These are phyloP conservation scores for Aspergillus pseudoviridinutans DNA, from an alignment of 2,329 filamentous ascomycete species.

Conservation along the genomic window DNA sequence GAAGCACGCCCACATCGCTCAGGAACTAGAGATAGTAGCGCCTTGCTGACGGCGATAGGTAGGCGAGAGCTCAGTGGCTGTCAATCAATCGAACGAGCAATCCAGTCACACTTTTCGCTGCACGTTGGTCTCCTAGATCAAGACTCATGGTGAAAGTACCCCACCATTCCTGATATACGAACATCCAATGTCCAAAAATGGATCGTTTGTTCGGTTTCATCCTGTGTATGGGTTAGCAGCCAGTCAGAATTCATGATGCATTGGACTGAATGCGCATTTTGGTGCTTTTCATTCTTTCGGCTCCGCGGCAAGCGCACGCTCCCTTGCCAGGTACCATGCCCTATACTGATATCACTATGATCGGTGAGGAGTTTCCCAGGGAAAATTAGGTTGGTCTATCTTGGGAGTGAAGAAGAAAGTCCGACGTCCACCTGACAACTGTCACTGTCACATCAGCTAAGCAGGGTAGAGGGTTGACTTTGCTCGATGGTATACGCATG, in stretches of 20 bases:
- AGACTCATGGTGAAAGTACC: not conserved
- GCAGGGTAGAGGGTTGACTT: not conserved
- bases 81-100: not conserved
- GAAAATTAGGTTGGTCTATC: not conserved
- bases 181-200: not conserved
- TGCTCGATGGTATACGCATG: not conserved
- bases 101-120: not conserved
- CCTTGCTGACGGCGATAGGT: not conserved
- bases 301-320: not conserved
- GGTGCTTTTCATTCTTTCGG: not conserved
- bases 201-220: not conserved
- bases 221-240: not conserved
- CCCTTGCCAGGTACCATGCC: not conserved
- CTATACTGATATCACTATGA: not conserved
- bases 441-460: not conserved
- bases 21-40: not conserved
- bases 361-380: not conserved
- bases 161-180: not conserved
- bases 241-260: not conserved
- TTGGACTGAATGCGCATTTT: not conserved
- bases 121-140: not conserved
- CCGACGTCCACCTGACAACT: not conserved
- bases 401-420: not conserved
- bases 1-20: not conserved
- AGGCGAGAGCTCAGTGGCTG: not conserved